Percentiles rank a stretch among this genome's conserved stretches.
Conservation (phyloP, 1,139 yeast species). For the Arxiozyma bovina region DNA sequence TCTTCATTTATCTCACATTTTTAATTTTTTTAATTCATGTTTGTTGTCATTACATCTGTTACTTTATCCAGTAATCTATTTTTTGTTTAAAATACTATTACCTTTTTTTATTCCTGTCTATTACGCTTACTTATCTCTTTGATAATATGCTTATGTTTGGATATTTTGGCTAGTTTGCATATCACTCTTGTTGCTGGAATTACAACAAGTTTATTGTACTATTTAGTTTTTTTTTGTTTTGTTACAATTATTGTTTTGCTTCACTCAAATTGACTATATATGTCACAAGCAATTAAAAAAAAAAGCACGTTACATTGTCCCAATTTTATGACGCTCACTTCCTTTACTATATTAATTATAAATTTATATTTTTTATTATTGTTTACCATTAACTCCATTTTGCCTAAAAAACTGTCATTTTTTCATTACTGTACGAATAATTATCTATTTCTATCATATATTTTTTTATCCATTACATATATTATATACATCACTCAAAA, state of each 20-base stretch:
- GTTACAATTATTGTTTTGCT: too few relatives aligned
- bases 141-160: not conserved
- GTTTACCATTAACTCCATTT: not conserved
- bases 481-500: too few relatives aligned
- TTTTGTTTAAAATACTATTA: not conserved
- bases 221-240: not conserved
- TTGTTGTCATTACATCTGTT: not conserved
- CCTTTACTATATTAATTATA: too few relatives aligned
- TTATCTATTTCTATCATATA: not conserved
- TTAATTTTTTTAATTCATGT: not conserved
- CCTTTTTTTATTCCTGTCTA: not conserved
- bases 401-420: not conserved
- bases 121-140: not conserved
- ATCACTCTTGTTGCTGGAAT: constrained; percentile 2
- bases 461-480: too few relatives aligned
- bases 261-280: too few relatives aligned
- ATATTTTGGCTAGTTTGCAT: constrained; percentile 1
- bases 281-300: not conserved
- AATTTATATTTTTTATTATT: too few relatives aligned
- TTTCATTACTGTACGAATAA: not conserved
- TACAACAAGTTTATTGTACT: constrained; percentile 2
- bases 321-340: not conserved
- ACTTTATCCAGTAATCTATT: not conserved
- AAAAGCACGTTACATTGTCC: not conserved
- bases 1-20: not conserved